Conservation (phyloP, 306 rosid genomes). For the apple (Malus domestica) region ASM211411v1 NC_041803.1:26649501-26650000, state of each 20-base stretch:
- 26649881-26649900: not conserved
- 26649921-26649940: not conserved
- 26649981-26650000: slow-evolving; percentile 24
- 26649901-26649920: slow-evolving; percentile 6
- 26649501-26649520: not conserved
- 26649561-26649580: not conserved
- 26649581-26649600: too few species aligned
- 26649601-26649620: too few species aligned
- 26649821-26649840: not conserved
- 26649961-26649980: slow-evolving; percentile 15
- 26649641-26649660: too few species aligned
- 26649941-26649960: not conserved
- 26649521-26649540: too few species aligned
- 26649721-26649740: too few species aligned
- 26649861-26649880: not conserved
- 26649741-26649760: too few species aligned
- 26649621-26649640: too few species aligned
- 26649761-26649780: too few species aligned
- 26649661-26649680: too few species aligned
- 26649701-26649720: too few species aligned
- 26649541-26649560: not conserved
- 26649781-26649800: too few species aligned
- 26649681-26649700: too few species aligned
- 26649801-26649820: not conserved
- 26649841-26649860: not conserved